phyloP scores from a whole-genome alignment of 768 basidiomycete genomes.

The Hysterangium stoloniferum region DNA sequence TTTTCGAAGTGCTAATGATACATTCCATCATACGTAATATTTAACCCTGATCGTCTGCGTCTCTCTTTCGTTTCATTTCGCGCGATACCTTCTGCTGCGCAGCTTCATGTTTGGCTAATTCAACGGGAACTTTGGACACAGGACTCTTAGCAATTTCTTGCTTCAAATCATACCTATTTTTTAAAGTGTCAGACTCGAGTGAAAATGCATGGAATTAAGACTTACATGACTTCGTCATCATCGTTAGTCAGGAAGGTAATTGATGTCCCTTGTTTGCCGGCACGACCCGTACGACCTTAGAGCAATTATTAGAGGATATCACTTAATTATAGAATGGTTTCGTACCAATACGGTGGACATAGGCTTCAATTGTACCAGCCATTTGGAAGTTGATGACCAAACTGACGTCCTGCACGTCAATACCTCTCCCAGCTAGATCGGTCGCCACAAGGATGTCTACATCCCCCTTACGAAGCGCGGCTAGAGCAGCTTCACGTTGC shows the following conservation, averaged over 20 bases:
- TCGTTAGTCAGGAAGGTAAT: constrained; percentile 96
- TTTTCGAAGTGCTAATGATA: not conserved
- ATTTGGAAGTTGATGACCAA: constrained; percentile 98
- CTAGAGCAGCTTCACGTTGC: constrained; percentile 89
- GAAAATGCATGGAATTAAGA: constrained; percentile 13
- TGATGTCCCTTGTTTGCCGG: constrained; percentile 87
- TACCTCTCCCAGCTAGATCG: constrained; percentile 96
- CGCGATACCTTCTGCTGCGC: constrained; percentile 86
- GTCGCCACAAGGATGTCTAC: constrained; percentile 91
- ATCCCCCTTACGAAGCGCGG: constrained; percentile 78
- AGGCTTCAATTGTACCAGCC: constrained; percentile 92
- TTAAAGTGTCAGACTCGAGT: not conserved
- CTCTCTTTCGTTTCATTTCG: constrained; percentile 93
- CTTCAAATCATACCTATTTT: constrained; percentile 83
- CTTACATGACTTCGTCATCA: constrained; percentile 95
- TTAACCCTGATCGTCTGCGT: constrained; percentile 66
- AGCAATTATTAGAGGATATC: constrained; percentile 8
- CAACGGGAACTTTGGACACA: constrained; percentile 79
- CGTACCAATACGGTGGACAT: constrained; percentile 95
- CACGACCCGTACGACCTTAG: constrained; percentile 91
- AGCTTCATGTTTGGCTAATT: constrained; percentile 85
- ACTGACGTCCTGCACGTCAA: constrained; percentile 95
- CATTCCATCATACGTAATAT: not conserved
- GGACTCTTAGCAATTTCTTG: constrained; percentile 95
- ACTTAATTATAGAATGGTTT: constrained; percentile 9